Evolutionary conservation across 2,329 filamentous ascomycete genomes (phyloP).

Genomic region (Fusarium mangiferae): DNA sequence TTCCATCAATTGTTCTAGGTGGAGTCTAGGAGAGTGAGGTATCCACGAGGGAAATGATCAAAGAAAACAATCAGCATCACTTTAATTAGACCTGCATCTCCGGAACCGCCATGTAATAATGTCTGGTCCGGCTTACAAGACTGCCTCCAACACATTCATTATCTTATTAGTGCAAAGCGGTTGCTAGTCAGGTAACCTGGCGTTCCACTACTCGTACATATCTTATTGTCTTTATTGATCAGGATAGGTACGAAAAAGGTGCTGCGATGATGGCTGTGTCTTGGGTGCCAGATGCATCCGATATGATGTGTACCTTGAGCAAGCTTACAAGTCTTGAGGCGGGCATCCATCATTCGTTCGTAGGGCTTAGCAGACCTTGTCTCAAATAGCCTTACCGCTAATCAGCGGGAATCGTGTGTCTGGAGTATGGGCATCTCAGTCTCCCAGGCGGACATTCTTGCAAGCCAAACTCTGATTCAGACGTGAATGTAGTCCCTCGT

Average conservation of each 20-base stretch:
- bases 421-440: constrained; percentile 4
- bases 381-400: constrained; percentile 1
- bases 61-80: not conserved
- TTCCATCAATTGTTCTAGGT: constrained; percentile 7
- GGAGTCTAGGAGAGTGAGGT: constrained; percentile 3
- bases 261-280: constrained; percentile 7
- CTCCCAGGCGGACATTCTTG: not conserved
- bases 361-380: constrained; percentile 18
- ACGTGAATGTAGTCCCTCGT: constrained; percentile 21
- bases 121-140: not conserved
- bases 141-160: not conserved
- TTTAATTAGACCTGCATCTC: constrained; percentile 8
- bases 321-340: not conserved
- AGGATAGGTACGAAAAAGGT: constrained; percentile 13
- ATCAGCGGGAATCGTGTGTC: constrained; percentile 3
- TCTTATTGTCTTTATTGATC: not conserved
- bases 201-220: not conserved
- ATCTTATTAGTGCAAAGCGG: not conserved
- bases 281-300: not conserved
- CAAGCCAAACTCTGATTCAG: constrained; percentile 5
- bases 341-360: constrained; percentile 6
- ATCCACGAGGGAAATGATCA: constrained; percentile 20
- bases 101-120: constrained; percentile 2
- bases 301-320: not conserved
- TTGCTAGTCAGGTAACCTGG: not conserved